A percentile compares a stretch with the other conserved stretches of the same genome.
phyloP scores from a whole-genome alignment of 2,329 filamentous ascomycete species.

The Atkinsonella hypoxylon region DNA sequence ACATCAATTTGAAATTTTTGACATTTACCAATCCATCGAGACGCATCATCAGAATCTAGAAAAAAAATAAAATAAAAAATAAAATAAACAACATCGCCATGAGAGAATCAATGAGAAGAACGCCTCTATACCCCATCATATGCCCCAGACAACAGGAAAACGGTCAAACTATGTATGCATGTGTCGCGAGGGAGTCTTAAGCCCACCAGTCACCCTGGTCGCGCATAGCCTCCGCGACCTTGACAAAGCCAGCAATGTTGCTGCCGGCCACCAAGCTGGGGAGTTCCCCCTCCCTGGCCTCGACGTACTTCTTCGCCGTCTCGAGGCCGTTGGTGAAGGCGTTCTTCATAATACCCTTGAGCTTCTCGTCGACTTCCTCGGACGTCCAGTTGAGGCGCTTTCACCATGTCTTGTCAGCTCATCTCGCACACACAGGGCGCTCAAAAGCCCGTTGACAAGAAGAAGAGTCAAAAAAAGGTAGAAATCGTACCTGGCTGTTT shows the following conservation, averaged over 20 bases:
- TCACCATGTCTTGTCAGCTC: neutral
- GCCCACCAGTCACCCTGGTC: constrained; percentile 92
- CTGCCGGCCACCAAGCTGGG: constrained; percentile 84
- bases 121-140: neutral
- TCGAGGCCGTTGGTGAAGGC: constrained; percentile 83
- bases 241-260: constrained; percentile 97
- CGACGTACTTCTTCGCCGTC: constrained; percentile 83
- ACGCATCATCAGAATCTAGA: neutral
- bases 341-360: constrained; percentile 89
- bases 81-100: neutral
- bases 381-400: constrained; percentile 70
- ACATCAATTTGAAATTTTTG: neutral
- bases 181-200: constrained; percentile 3
- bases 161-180: too few species aligned
- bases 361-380: constrained; percentile 82
- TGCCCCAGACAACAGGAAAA: too few species aligned
- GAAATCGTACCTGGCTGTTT: constrained; percentile 51
- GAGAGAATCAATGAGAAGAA: neutral
- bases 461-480: neutral
- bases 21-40: neutral
- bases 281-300: constrained; percentile 66
- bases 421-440: too few species aligned
- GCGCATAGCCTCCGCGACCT: constrained; percentile 89
- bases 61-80: neutral
- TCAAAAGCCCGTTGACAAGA: neutral